These are phyloP conservation scores for Backusella australiensis DNA, from an alignment of 192 early-diverging fungal species.

Conservation along the genomic window DNA sequence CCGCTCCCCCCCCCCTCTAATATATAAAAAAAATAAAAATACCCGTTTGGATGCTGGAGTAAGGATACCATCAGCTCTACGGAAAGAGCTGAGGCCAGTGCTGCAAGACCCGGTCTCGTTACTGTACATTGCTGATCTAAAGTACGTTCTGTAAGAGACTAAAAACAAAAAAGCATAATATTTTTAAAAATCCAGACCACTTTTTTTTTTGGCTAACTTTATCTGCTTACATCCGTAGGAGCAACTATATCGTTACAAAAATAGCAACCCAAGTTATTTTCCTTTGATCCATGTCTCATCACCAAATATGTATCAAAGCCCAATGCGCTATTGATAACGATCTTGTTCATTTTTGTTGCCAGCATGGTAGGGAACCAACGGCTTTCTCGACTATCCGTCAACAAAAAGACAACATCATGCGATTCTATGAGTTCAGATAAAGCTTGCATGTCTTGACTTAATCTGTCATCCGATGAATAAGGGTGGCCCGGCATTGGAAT, in stretches of 20 bases:
- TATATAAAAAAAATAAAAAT: conserved; percentile 16
- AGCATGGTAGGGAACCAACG: conserved; percentile 94
- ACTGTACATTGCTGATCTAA: conserved; percentile 99
- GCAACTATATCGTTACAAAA: conserved; percentile 98
- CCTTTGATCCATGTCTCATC: conserved; percentile 86
- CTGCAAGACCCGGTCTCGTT: conserved; percentile 92
- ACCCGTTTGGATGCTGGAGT: conserved; percentile 81
- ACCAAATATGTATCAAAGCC: conserved; percentile 96
- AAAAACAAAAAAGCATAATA: not conserved
- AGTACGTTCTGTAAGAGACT: conserved; percentile 89
- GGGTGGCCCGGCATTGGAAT: conserved; percentile 99
- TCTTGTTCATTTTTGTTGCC: conserved; percentile 67
- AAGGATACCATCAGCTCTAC: conserved; percentile 91
- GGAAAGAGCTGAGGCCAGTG: conserved; percentile 80
- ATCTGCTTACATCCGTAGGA: conserved; percentile 76
- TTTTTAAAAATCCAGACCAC: not conserved
- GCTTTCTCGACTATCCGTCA: conserved; percentile 95
- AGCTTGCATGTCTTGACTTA: conserved; percentile 42
- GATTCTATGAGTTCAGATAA: conserved; percentile 63
- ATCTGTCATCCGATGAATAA: conserved; percentile 41
- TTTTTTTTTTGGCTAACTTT: not conserved
- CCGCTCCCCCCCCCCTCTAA: not conserved
- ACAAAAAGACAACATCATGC: conserved; percentile 87
- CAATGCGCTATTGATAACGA: conserved; percentile 92
- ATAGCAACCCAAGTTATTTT: conserved; percentile 83